Evolutionary conservation across 2,329 filamentous ascomycete genomes (phyloP), one percentile per base, ranked within the genome.

Genomic region (Trichoderma sp.): DNA sequence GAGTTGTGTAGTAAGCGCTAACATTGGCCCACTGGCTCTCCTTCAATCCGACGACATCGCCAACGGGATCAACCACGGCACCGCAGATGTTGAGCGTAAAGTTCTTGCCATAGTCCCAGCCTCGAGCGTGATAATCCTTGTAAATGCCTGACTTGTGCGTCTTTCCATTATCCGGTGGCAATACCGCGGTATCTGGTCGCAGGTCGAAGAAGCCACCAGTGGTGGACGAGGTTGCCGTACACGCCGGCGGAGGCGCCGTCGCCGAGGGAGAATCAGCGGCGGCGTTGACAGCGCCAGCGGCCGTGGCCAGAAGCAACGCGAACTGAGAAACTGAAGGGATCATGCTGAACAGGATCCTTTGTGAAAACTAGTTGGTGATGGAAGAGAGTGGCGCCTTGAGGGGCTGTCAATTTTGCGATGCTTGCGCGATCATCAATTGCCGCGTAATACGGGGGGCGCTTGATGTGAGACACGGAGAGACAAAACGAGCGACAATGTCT

Each of bases 41-140:
- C 58, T 90, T 85, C 4, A 95, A 80, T n/a, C 91, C 92, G 12
- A 88, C 86, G 11, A 92, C 88, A 73, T 89, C 84, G 57, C 86
- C 83, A 23, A 92, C 84, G 17, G 88, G 83, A 75, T 92, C 88
- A 17, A 94, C 87, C n/a, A 95, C 91, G 1, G 92, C 85, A 43
- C 87, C 90, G 83, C 93, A 96, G 76, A 96, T 91, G 82, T 96
- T 96, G 76, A 95, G 79, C 2, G 93, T 95, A 78, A 96, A 96
- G 83, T 95, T 95, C 74, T 89, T 88, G 74, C 88, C 89, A 76
- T 94, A 93, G 81, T 95, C 93, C 79, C 90, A 92, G 39, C 93
- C 93, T 72, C 87, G 88, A 8, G 91, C 89, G 74, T 89, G 86
- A 80, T 90, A 90, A 78, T 90, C 87, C 36, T 83, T 81, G 11